phyloP scores from a whole-genome alignment of 768 basidiomycete species.

The Termitomyces sp. region DNA sequence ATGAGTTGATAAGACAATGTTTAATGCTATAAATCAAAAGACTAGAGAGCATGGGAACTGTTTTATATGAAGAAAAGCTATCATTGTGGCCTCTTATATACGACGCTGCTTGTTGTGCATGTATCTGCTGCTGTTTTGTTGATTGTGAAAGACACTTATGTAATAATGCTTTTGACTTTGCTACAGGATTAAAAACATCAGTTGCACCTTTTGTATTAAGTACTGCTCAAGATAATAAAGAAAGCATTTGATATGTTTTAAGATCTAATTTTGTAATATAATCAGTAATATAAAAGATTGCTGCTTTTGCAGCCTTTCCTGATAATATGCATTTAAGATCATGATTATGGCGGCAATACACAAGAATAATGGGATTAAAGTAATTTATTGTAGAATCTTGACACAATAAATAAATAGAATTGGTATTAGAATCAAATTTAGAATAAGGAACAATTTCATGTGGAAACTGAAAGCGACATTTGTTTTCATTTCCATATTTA shows the following conservation, averaged over 20 bases:
- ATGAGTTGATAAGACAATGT: neutral
- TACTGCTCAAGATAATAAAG: slow-evolving; percentile 14
- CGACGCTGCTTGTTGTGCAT: neutral
- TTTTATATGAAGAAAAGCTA: slow-evolving; percentile 19
- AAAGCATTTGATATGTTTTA: slow-evolving; percentile 20
- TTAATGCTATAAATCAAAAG: slow-evolving; percentile 7
- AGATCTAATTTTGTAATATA: slow-evolving; percentile 29
- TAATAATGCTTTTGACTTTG: neutral
- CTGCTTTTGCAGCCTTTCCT: slow-evolving; percentile 22
- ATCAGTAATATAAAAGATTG: slow-evolving; percentile 31
- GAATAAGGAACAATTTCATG: neutral
- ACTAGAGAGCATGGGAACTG: slow-evolving; percentile 19
- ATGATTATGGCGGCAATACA: slow-evolving; percentile 25
- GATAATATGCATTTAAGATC: slow-evolving; percentile 12
- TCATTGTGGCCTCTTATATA: slow-evolving; percentile 9
- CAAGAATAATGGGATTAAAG: slow-evolving; percentile 29
- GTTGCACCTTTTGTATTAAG: neutral
- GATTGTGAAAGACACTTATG: slow-evolving; percentile 8
- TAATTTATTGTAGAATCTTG: slow-evolving; percentile 24
- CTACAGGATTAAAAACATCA: neutral
- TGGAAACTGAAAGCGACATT: neutral
- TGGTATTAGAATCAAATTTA: slow-evolving; percentile 11
- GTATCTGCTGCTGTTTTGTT: slow-evolving; percentile 23
- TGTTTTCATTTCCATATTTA: neutral
- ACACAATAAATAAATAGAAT: slow-evolving; percentile 24